Conservation (phyloP, 2,329 filamentous ascomycete species). For the Apiospora arundinis region DNA sequence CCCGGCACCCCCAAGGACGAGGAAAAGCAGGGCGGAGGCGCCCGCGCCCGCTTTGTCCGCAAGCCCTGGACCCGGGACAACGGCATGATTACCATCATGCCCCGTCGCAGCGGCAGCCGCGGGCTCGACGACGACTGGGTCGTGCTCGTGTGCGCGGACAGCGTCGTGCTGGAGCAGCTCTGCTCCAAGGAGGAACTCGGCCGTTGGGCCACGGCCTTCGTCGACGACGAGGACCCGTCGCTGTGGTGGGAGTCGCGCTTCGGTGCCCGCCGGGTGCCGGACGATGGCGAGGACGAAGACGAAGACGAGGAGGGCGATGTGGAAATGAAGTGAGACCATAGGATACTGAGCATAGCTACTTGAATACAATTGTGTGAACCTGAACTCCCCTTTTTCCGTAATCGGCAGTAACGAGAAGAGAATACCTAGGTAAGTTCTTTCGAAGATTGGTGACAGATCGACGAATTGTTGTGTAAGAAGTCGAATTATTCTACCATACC, state of each 20-base stretch:
- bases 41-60: conserved; percentile 24
- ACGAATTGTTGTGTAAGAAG: not conserved
- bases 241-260: conserved; percentile 1
- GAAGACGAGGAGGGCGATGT: not conserved
- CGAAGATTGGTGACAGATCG: not conserved
- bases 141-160: conserved; percentile 24
- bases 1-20: conserved; percentile 24
- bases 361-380: not conserved
- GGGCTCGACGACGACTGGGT: conserved; percentile 23
- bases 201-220: not conserved
- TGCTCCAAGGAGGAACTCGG: not conserved
- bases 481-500: too few species aligned
- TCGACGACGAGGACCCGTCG: not conserved
- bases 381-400: too few species aligned
- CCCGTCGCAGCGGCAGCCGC: conserved; percentile 18
- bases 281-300: not conserved
- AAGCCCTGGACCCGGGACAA: conserved; percentile 26
- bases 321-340: not conserved
- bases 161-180: not conserved
- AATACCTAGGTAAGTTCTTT: not conserved
- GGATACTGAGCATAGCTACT: not conserved
- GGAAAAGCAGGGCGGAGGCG: not conserved
- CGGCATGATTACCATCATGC: conserved; percentile 25
- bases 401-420: not conserved
- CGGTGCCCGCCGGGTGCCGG: not conserved